Percentiles rank a stretch among this genome's conserved stretches.
Evolutionary conservation across 2,329 filamentous ascomycete species (phyloP).

Genomic region (Xenoacremonium recifei): DNA sequence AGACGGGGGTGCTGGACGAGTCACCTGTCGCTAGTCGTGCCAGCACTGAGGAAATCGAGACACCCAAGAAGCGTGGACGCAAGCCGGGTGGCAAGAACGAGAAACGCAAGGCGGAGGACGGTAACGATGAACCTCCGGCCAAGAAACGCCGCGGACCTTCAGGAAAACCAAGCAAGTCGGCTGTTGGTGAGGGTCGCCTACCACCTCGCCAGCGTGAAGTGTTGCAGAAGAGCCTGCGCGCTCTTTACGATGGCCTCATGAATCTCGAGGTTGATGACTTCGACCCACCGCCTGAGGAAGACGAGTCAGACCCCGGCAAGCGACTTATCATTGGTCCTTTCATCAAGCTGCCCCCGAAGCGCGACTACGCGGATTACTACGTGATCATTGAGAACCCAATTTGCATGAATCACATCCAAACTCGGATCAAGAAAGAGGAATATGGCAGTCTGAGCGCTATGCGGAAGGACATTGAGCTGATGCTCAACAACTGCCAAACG

Average conservation of each 20-base stretch:
- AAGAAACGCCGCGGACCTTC: constrained; percentile 77
- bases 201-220: constrained; percentile 67
- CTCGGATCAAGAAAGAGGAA: constrained; percentile 94
- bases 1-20: constrained; percentile 50
- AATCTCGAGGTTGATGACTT: constrained; percentile 77
- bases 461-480: constrained; percentile 75
- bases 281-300: constrained; percentile 54
- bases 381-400: constrained; percentile 89
- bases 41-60: constrained; percentile 76
- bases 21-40: constrained; percentile 79
- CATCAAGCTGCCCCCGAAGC: constrained; percentile 84
- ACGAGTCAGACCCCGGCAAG: constrained; percentile 58
- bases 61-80: constrained; percentile 79
- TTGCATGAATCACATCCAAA: constrained; percentile 92
- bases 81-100: constrained; percentile 72
- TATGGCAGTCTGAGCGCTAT: constrained; percentile 81
- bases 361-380: constrained; percentile 93
- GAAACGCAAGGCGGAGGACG: constrained; percentile 85
- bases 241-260: constrained; percentile 78
- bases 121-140: constrained; percentile 72
- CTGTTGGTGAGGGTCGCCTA: constrained; percentile 47
- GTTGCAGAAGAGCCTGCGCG: constrained; percentile 78
- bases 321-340: constrained; percentile 92
- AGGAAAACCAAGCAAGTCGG: constrained; percentile 62
- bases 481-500: constrained; percentile 88